Conservation (phyloP, 306 rosid species). For the Urtica urens region DNA sequence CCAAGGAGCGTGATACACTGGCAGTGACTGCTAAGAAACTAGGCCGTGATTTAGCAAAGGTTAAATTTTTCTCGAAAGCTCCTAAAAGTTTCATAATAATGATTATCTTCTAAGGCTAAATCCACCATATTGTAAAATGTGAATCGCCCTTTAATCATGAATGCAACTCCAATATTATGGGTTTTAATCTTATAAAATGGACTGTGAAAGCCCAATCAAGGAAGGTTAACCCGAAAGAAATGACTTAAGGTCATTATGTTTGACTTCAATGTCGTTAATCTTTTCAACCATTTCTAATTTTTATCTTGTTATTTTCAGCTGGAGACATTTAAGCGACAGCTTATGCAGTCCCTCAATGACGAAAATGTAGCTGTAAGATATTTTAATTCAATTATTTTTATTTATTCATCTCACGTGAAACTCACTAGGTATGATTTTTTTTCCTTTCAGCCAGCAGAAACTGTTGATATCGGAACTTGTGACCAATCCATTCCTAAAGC, state of each 20-base stretch:
- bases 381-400: constrained; percentile 6
- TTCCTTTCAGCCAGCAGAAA: constrained; percentile 48
- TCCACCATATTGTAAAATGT: not conserved
- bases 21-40: constrained; percentile 59
- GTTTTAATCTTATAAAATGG: too few relatives aligned
- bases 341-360: constrained; percentile 78
- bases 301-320: constrained; percentile 34
- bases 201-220: too few relatives aligned
- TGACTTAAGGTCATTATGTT: too few relatives aligned
- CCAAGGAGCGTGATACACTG: constrained; percentile 65
- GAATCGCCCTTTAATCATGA: too few relatives aligned
- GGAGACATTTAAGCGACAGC: constrained; percentile 84
- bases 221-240: too few relatives aligned
- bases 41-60: constrained; percentile 82
- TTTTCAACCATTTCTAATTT: not conserved
- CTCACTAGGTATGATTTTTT: constrained; percentile 1
- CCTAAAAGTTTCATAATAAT: not conserved
- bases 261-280: too few relatives aligned
- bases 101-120: not conserved
- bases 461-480: constrained; percentile 91
- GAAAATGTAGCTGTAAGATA: constrained; percentile 71
- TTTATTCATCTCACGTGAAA: constrained; percentile 2
- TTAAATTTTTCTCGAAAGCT: constrained; percentile 6
- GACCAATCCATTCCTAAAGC: constrained; percentile 86
- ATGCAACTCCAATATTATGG: too few relatives aligned